phyloP scores from a whole-genome alignment of 163 green algal genomes.

The Trebouxiophyceae sp. region DNA sequence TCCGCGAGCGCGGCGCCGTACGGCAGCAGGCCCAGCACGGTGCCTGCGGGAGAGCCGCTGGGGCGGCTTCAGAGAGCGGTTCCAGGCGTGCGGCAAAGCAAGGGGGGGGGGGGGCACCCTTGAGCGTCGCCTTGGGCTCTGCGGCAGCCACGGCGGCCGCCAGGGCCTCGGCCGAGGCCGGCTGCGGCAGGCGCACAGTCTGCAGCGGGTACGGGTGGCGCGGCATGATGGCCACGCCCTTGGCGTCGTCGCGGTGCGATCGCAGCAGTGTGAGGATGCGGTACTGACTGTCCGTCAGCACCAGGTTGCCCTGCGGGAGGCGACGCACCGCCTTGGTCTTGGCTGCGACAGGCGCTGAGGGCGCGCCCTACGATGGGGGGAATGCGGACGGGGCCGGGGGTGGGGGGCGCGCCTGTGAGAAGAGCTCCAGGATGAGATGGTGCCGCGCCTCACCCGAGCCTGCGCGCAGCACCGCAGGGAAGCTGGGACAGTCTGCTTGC shows the following conservation, averaged over 20 bases:
- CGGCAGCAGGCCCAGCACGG: constrained; percentile 25
- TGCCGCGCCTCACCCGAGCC: constrained; percentile 24
- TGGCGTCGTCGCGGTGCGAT: constrained; percentile 81
- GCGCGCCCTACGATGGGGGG: too few relatives aligned
- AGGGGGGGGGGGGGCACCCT: constrained; percentile 11
- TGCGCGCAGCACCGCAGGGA: too few relatives aligned
- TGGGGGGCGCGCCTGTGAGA: constrained; percentile 79
- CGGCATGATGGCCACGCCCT: constrained; percentile 71
- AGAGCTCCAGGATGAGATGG: constrained; percentile 96
- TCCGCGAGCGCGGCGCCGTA: constrained; percentile 81
- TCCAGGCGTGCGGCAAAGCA: too few relatives aligned
- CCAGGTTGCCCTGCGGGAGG: constrained; percentile 83
- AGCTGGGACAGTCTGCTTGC: too few relatives aligned
- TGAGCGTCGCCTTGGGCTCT: constrained; percentile 32
- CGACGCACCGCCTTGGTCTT: too few relatives aligned
- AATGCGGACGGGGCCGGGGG: too few relatives aligned
- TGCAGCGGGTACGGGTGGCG: constrained; percentile 82
- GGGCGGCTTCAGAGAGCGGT: too few relatives aligned
- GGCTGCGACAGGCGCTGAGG: too few relatives aligned
- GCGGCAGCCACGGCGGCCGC: constrained; percentile 14
- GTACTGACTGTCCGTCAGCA: constrained; percentile 85
- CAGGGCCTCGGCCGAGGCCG: constrained; percentile 16
- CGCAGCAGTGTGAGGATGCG: constrained; percentile 88
- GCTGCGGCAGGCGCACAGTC: constrained; percentile 46
- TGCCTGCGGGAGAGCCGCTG: not conserved